Conservation (phyloP, 2,329 filamentous ascomycete genomes). For the Myriosclerotinia scirpicola region DNA sequence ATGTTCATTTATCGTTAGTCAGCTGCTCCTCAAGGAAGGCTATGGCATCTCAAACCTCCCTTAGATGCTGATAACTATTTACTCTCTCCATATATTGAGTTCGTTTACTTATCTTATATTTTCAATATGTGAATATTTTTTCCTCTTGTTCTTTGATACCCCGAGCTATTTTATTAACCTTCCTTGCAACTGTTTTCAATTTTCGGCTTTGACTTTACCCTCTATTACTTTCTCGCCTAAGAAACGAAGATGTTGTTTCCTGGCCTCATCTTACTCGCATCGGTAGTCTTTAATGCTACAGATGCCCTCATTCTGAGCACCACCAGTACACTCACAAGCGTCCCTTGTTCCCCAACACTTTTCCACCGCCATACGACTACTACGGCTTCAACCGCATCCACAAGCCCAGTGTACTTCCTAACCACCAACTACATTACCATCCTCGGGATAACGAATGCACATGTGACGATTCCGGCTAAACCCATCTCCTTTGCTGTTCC, state of each 20-base stretch:
- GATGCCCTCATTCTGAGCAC: not conserved
- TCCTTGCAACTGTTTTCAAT: not conserved
- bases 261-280: not conserved
- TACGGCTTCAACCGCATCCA: not conserved
- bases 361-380: not conserved
- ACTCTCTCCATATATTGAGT: not conserved
- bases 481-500: conserved; percentile 23
- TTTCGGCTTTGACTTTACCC: not conserved
- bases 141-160: not conserved
- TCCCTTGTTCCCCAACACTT: not conserved
- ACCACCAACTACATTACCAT: conserved; percentile 24
- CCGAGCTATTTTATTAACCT: not conserved
- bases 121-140: not conserved
- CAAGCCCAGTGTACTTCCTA: conserved; percentile 21
- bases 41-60: not conserved
- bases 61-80: not conserved
- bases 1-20: not conserved
- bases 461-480: conserved; percentile 22
- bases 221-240: not conserved
- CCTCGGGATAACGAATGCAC: conserved; percentile 20
- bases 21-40: not conserved
- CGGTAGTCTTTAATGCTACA: not conserved
- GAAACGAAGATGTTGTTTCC: not conserved
- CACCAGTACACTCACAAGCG: not conserved
- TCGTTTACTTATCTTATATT: not conserved